Evolutionary conservation across 495 filamentous ascomycete genomes (phyloP).

Genomic region (Aspergillus bridgeri): DNA sequence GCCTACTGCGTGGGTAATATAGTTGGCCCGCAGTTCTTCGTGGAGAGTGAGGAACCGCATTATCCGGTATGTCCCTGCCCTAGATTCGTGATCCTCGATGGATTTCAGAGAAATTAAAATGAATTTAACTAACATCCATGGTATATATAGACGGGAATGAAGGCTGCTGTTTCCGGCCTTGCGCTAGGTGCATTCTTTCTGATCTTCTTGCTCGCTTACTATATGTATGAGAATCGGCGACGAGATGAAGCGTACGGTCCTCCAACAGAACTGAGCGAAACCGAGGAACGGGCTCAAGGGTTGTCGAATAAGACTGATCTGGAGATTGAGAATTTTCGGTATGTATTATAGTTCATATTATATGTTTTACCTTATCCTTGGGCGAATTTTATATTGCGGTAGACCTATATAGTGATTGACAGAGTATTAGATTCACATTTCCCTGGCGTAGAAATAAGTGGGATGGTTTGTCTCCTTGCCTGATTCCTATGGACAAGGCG

Average conservation of each 20-base stretch:
- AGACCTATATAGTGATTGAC: too few species aligned
- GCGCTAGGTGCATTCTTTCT: conserved; percentile 28
- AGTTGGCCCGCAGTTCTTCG: conserved; percentile 38
- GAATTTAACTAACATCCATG: neutral
- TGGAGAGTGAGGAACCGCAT: conserved; percentile 27
- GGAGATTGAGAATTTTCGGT: conserved; percentile 35
- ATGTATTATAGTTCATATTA: conserved; percentile 23
- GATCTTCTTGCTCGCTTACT: conserved; percentile 24
- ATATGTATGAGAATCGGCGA: conserved; percentile 27
- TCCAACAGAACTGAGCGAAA: conserved; percentile 21
- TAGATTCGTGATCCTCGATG: neutral
- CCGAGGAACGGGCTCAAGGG: conserved; percentile 26
- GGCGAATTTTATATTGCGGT: too few species aligned
- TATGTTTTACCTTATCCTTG: too few species aligned
- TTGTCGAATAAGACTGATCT: conserved; percentile 34
- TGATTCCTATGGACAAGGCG: too few species aligned
- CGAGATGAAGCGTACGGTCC: conserved; percentile 26
- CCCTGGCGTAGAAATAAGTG: too few species aligned
- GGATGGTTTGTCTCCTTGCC: too few species aligned
- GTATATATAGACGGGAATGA: conserved; percentile 29
- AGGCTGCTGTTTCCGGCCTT: conserved; percentile 30
- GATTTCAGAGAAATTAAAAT: too few species aligned
- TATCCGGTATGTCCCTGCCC: conserved; percentile 24
- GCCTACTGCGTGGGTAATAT: conserved; percentile 34
- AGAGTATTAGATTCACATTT: too few species aligned